Percentiles rank a stretch among this genome's conserved stretches.
Evolutionary conservation across 148 eudicot species (phyloP).

Genomic region (Tetragonia tetragonoides): DNA sequence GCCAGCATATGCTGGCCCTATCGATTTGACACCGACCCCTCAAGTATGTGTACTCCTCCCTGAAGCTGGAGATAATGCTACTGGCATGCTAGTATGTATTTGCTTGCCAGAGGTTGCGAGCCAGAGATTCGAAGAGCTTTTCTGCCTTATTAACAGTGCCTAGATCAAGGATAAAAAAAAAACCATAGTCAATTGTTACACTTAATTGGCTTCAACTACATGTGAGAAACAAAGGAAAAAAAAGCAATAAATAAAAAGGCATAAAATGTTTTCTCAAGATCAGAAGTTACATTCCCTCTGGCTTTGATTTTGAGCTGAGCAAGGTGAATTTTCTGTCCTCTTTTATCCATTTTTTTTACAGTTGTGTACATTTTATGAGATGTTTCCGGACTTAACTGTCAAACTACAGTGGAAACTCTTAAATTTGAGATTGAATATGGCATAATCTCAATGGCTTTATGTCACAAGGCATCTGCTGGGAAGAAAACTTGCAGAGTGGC

Average conservation of each 20-base stretch:
- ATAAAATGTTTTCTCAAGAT: neutral
- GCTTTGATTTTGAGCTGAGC: neutral
- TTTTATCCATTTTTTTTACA: neutral
- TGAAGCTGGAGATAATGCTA: constrained; percentile 45
- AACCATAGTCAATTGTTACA: neutral
- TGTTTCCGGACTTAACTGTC: neutral
- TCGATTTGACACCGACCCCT: constrained; percentile 86
- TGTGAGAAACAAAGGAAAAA: too few relatives aligned
- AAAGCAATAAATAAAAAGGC: neutral
- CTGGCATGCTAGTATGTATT: constrained; percentile 78
- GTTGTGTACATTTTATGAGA: neutral
- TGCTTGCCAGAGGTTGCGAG: constrained; percentile 77
- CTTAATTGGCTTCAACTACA: neutral
- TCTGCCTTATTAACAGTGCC: constrained; percentile 29
- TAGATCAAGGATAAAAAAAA: neutral
- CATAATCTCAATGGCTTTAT: neutral
- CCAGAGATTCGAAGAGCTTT: constrained; percentile 41
- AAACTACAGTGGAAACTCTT: neutral
- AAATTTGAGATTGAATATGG: neutral
- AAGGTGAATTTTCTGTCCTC: neutral
- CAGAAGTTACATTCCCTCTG: neutral
- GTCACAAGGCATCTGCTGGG: neutral
- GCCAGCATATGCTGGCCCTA: constrained; percentile 85
- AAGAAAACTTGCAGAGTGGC: neutral
- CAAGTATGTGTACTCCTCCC: constrained; percentile 86